These are phyloP conservation scores for Colletotrichum zoysiae DNA, from an alignment of 2,329 filamentous ascomycete species.

Conservation along the genomic window DNA sequence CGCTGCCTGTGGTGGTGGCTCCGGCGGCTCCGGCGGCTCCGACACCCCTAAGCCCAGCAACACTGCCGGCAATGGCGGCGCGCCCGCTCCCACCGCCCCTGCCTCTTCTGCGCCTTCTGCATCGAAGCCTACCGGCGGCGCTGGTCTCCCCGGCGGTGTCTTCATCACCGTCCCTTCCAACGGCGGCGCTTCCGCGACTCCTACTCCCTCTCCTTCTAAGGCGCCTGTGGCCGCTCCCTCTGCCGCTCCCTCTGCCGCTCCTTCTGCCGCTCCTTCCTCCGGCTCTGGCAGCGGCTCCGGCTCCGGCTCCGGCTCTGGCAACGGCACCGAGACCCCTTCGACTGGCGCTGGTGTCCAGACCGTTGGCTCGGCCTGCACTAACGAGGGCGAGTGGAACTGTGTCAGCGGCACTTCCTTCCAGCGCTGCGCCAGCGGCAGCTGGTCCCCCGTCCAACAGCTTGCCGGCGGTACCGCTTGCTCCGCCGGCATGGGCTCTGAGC, in stretches of 20 bases:
- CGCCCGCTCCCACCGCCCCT: slow-evolving; percentile 39
- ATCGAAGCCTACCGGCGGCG: slow-evolving; percentile 6
- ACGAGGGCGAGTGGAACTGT: slow-evolving; percentile 68
- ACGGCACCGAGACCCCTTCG: slow-evolving; percentile 34
- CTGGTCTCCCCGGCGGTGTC: slow-evolving; percentile 52
- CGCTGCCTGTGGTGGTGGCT: background rate
- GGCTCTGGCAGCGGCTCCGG: slow-evolving; percentile 34
- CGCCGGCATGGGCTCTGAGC: slow-evolving; percentile 54
- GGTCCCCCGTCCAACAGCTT: slow-evolving; percentile 59
- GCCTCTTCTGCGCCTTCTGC: slow-evolving; percentile 39
- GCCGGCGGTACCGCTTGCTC: slow-evolving; percentile 62
- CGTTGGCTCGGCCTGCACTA: slow-evolving; percentile 59
- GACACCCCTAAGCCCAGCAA: background rate
- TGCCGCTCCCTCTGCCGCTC: slow-evolving; percentile 32
- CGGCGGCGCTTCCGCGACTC: slow-evolving; percentile 41
- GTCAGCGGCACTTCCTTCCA: slow-evolving; percentile 64
- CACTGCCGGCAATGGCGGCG: background rate
- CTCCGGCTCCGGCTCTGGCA: slow-evolving; percentile 43
- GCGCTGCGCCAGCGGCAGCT: slow-evolving; percentile 65
- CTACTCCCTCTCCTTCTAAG: slow-evolving; percentile 42
- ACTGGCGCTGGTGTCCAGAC: slow-evolving; percentile 50
- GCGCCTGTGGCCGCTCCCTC: slow-evolving; percentile 35
- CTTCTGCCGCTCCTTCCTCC: slow-evolving; percentile 31
- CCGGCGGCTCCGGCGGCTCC: background rate
- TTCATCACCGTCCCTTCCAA: slow-evolving; percentile 52